phyloP scores from a whole-genome alignment of 768 basidiomycete species.

The Amanita rimosa region DNA sequence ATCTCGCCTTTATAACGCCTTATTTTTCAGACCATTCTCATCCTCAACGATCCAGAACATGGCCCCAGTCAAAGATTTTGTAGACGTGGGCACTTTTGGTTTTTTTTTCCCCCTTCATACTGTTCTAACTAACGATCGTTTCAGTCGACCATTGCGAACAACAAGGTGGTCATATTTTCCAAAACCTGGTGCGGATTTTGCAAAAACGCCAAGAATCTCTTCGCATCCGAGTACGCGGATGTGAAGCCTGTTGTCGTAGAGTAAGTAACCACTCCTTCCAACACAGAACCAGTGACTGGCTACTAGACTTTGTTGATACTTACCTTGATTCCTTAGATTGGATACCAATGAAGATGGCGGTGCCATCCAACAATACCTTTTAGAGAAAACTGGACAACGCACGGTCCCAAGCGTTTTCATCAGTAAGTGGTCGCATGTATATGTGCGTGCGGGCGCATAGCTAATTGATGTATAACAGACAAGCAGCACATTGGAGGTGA shows the following conservation, averaged over 20 bases:
- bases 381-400: conserved; percentile 49
- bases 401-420: conserved; percentile 77
- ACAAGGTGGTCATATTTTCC: conserved; percentile 50
- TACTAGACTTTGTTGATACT: too few relatives aligned
- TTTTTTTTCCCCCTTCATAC: too few relatives aligned
- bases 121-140: conserved; percentile 2
- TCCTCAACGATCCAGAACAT: conserved; percentile 19
- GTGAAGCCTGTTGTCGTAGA: conserved; percentile 31
- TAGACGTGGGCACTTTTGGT: conserved; percentile 24
- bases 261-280: conserved; percentile 19
- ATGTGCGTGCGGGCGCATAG: neutral
- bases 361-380: conserved; percentile 58
- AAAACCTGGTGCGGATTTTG: conserved; percentile 49
- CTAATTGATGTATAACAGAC: conserved; percentile 17
- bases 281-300: too few relatives aligned
- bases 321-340: conserved; percentile 26
- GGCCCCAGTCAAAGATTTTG: conserved; percentile 24
- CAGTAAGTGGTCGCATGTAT: conserved; percentile 28
- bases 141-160: conserved; percentile 33
- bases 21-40: conserved; percentile 11
- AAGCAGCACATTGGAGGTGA: conserved; percentile 45
- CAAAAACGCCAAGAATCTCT: conserved; percentile 34
- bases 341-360: conserved; percentile 45
- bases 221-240: conserved; percentile 25
- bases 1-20: conserved; percentile 5